Percentiles rank a stretch among this genome's conserved stretches.
These are phyloP conservation scores for Hypholoma fasciculare DNA, from an alignment of 768 basidiomycete genomes.

Conservation along the genomic window DNA sequence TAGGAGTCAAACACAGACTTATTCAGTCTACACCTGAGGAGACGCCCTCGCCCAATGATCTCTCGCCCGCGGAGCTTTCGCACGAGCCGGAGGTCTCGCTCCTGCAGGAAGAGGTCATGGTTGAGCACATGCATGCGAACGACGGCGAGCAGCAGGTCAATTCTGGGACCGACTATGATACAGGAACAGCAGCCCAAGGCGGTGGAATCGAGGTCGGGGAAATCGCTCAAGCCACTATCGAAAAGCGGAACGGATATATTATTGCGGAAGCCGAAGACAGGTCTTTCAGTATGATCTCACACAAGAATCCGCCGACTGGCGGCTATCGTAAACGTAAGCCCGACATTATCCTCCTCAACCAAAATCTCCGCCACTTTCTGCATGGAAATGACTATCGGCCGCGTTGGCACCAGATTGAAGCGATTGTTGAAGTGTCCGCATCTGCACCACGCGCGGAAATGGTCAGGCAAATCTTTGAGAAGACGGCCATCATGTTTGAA, in stretches of 20 bases:
- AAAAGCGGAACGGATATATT: background rate
- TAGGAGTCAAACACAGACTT: background rate
- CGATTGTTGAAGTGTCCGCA: background rate
- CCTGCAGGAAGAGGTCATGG: background rate
- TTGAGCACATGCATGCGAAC: too few species aligned
- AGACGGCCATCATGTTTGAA: slow-evolving; percentile 1
- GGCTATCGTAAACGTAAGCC: background rate
- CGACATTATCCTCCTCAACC: background rate
- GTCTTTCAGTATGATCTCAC: background rate
- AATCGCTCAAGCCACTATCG: background rate
- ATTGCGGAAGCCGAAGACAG: background rate
- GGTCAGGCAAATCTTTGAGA: background rate
- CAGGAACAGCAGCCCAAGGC: too few species aligned
- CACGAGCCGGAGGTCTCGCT: too few species aligned
- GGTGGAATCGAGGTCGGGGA: background rate
- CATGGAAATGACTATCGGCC: background rate
- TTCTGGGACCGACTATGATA: too few species aligned
- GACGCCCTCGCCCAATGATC: too few species aligned
- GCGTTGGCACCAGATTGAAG: slow-evolving; percentile 1
- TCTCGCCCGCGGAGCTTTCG: too few species aligned
- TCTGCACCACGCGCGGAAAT: background rate
- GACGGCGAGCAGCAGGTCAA: too few species aligned
- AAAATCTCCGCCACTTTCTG: too few species aligned
- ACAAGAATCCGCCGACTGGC: background rate
- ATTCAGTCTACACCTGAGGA: background rate